Percentiles rank a stretch among this genome's conserved stretches.
phyloP scores from a whole-genome alignment of 805 yeast genomes.

The Suhomyces xylopsoci region DNA sequence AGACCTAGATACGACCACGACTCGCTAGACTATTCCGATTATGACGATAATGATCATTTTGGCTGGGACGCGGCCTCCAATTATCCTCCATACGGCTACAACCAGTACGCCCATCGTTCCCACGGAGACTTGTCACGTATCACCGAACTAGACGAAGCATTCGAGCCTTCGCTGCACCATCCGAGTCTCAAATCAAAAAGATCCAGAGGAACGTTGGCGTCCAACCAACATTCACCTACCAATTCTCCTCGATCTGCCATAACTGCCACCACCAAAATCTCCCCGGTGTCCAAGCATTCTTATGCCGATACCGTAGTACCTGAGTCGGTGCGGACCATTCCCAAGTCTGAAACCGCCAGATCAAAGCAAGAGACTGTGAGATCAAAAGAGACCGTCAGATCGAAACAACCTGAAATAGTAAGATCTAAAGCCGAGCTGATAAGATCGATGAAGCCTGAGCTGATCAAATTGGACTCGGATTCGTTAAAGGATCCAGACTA shows the following conservation, averaged over 20 bases:
- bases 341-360: constrained; percentile 1
- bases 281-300: neutral
- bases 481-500: constrained; percentile 18
- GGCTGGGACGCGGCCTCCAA: neutral
- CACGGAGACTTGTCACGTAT: neutral
- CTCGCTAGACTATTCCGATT: neutral
- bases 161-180: neutral
- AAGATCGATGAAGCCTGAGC: neutral
- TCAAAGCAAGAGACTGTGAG: neutral
- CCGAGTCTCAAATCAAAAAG: neutral
- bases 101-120: neutral
- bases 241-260: neutral
- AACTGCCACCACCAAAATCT: neutral
- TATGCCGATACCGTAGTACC: neutral
- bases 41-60: neutral
- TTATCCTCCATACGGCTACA: neutral
- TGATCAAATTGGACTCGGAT: neutral
- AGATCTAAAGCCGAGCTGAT: neutral
- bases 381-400: neutral
- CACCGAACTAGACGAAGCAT: neutral
- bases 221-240: neutral
- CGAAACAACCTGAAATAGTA: neutral
- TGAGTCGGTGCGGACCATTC: neutral
- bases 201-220: neutral
- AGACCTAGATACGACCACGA: neutral